Evolutionary conservation across 129 eudicot species (phyloP).

Genomic region (Solidago caesia): DNA sequence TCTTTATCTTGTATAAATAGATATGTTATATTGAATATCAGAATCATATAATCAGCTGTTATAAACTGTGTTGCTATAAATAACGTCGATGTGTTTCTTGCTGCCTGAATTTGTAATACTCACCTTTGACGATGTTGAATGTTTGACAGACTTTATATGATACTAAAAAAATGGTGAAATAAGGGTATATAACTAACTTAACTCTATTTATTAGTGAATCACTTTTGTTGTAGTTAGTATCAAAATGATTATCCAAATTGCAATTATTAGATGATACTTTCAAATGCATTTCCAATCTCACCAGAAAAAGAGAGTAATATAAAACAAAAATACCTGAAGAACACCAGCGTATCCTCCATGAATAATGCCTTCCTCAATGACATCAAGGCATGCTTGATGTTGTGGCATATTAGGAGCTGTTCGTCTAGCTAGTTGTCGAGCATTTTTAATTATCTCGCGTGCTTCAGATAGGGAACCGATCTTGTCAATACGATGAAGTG

Average conservation of each 20-base stretch:
- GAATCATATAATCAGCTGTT: slow-evolving; percentile 7
- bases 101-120: too few relatives aligned
- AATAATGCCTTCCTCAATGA: slow-evolving; percentile 76
- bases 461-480: slow-evolving; percentile 82
- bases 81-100: too few relatives aligned
- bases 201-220: too few relatives aligned
- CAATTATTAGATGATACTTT: not conserved
- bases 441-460: slow-evolving; percentile 49
- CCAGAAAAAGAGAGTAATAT: not conserved
- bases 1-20: slow-evolving; percentile 1
- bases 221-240: too few relatives aligned
- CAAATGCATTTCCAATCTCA: not conserved
- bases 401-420: slow-evolving; percentile 85
- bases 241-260: not conserved
- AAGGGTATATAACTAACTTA: too few relatives aligned
- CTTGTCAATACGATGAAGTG: slow-evolving; percentile 80
- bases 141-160: too few relatives aligned
- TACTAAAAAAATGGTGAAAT: too few relatives aligned
- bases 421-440: slow-evolving; percentile 69
- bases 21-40: not conserved
- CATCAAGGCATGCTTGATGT: slow-evolving; percentile 87
- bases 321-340: slow-evolving; percentile 53
- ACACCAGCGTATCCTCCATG: slow-evolving; percentile 85
- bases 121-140: too few relatives aligned
- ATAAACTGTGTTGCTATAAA: too few relatives aligned